These are phyloP conservation scores for Rhinocladiella similis DNA, from an alignment of 2,329 filamentous ascomycete species.

Conservation along the genomic window DNA sequence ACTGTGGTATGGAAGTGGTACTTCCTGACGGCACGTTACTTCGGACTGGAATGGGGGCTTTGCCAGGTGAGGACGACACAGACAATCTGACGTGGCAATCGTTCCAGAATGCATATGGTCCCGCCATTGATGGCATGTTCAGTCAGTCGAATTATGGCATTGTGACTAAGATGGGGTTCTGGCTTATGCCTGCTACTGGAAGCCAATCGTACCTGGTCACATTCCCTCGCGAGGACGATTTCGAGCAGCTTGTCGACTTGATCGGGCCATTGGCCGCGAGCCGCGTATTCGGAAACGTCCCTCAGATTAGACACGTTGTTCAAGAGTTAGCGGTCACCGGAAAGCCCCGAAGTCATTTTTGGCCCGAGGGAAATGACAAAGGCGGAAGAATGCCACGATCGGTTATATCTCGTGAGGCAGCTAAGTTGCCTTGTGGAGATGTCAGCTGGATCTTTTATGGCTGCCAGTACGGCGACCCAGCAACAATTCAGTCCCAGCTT, in stretches of 20 bases:
- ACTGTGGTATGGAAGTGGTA: constrained; percentile 47
- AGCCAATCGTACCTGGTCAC: constrained; percentile 47
- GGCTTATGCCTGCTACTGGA: constrained; percentile 55
- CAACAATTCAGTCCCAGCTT: constrained; percentile 5
- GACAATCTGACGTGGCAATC: constrained; percentile 3
- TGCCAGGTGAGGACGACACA: constrained; percentile 8
- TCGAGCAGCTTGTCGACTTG: constrained; percentile 41
- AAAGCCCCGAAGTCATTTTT: constrained; percentile 1
- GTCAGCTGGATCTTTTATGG: constrained; percentile 53
- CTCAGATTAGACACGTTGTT: constrained; percentile 46
- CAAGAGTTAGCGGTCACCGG: constrained; percentile 44
- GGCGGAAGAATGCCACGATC: neutral
- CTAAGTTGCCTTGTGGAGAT: constrained; percentile 3
- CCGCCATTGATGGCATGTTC: constrained; percentile 48
- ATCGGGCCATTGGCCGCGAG: constrained; percentile 37
- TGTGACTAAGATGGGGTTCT: constrained; percentile 56
- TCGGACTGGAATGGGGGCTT: constrained; percentile 42
- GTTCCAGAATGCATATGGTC: constrained; percentile 44
- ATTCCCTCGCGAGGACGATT: constrained; percentile 50
- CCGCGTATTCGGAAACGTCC: constrained; percentile 50
- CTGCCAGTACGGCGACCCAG: constrained; percentile 39
- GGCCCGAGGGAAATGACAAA: constrained; percentile 1
- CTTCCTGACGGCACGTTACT: constrained; percentile 40
- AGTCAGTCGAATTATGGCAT: constrained; percentile 54
- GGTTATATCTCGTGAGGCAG: neutral